phyloP scores from a whole-genome alignment of 1,284 basidiomycete genomes.

The Tilletiopsis washingtonensis region DNA sequence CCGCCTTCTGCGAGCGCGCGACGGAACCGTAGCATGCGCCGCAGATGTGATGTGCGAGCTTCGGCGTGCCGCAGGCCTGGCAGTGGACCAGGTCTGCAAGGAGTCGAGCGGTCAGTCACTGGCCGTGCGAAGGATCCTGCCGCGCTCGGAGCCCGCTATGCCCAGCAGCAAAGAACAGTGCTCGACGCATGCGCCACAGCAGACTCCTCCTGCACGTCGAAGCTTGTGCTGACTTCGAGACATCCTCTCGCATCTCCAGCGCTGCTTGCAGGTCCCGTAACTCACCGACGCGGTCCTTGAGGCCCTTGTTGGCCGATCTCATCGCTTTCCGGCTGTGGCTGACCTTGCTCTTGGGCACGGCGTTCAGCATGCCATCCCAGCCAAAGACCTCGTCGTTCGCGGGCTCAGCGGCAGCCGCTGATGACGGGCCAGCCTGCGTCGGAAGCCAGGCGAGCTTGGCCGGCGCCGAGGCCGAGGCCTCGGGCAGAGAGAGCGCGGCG shows the following conservation, averaged over 20 bases:
- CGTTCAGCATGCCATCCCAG: slow-evolving; percentile 79
- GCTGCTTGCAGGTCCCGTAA: slow-evolving; percentile 11
- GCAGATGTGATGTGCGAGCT: slow-evolving; percentile 83
- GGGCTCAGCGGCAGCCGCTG: too few species aligned
- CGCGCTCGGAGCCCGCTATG: background rate
- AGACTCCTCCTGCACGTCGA: too few species aligned
- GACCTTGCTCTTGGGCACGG: slow-evolving; percentile 89
- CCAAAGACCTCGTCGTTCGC: too few species aligned
- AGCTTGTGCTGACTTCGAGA: too few species aligned
- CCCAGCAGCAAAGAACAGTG: background rate
- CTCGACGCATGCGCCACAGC: background rate
- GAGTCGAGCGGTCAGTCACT: background rate
- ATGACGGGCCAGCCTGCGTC: too few species aligned
- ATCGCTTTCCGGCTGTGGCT: slow-evolving; percentile 92
- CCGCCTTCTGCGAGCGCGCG: slow-evolving; percentile 55
- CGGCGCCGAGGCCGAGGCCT: too few species aligned
- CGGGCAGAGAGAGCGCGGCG: too few species aligned
- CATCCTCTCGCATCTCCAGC: background rate
- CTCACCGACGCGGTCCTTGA: slow-evolving; percentile 87
- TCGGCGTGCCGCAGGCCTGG: slow-evolving; percentile 78
- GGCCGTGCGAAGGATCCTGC: background rate
- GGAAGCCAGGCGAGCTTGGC: too few species aligned
- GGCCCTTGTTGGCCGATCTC: slow-evolving; percentile 85
- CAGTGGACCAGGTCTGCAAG: slow-evolving; percentile 76
- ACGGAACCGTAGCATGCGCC: slow-evolving; percentile 73